Conservation (phyloP, 164 flowering plant species). For the Chloranthus sessilifolius region DNA sequence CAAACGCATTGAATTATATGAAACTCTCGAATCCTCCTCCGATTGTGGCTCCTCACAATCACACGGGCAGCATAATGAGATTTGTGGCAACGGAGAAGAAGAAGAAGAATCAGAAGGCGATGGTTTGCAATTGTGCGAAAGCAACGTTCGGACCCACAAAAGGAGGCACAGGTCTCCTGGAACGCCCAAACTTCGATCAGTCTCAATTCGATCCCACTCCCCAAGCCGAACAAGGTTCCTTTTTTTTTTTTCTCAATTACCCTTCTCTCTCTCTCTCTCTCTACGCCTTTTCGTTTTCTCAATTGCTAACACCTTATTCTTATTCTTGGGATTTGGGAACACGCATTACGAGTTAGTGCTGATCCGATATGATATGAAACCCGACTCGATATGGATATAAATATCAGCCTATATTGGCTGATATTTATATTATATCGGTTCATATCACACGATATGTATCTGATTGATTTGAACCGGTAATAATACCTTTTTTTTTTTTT, state of each 20-base stretch:
- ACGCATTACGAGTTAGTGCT: no score
- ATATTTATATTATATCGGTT: no score
- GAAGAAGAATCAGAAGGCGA: not conserved
- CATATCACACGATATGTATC: no score
- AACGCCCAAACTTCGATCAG: constrained; percentile 26
- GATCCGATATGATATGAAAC: no score
- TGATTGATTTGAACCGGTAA: no score
- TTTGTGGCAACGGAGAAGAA: not conserved
- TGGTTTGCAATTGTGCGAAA: constrained; percentile 10
- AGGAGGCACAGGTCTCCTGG: constrained; percentile 23
- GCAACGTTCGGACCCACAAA: constrained; percentile 14
- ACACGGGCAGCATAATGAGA: not conserved
- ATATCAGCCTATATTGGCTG: no score
- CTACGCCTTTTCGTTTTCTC: not conserved
- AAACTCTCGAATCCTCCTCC: constrained; percentile 4
- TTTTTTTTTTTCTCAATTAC: no score
- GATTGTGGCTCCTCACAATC: not conserved
- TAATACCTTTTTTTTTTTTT: no score
- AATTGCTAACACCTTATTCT: no score
- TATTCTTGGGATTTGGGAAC: no score
- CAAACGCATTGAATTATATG: not conserved
- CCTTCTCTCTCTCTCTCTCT: no score
- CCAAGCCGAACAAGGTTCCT: constrained; percentile 12
- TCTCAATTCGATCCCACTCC: constrained; percentile 15
- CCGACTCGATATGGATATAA: no score